Evolutionary conservation across 257 asterid genomes (phyloP), one percentile per base, ranked within the genome.

Genomic region (Plantago elongata): DNA sequence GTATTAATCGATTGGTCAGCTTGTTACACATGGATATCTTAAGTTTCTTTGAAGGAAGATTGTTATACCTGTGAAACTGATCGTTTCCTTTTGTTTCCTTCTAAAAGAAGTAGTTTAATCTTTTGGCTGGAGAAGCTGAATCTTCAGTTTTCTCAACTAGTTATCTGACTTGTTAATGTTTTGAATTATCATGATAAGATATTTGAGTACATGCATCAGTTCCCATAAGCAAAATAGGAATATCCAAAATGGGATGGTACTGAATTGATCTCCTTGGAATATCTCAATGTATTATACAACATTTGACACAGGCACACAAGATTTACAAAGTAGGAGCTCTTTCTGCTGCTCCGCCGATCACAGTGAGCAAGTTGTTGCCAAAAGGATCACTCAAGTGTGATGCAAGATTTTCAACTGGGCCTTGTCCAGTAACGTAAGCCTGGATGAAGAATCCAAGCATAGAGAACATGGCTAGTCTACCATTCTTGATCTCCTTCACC

Each of bases 401-500:
- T 0, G 95, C 85, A 51, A 91, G 85, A 86, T 91, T 91, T 61
- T 91, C 98, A 11, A 91, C 96, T 1, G 96, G 98, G 7, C 96
- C 98, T 66, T 91, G 29, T 5, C 98, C 95, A 3, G 96, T 91
- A 42, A 88, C 98, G 38, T 91, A 91, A 8, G 98, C 96, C 74
- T 91, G 98, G 69, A 91, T 64, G 90, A 84, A 91, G 92, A 91
- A 91, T 43, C 84, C 98, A 15, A 91, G 82, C 98, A 91, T 91
- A 0, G 98, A 66, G 69, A 91, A 88, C 98, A 88, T 91, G 73
- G 98, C 98, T 9, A 91, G 75, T 60, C 95, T 78, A 0, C 98
- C 98, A 16, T 91, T 91, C 87, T 91, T 91, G 72, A 91, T 91
- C 77, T 91, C 96, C 82, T 91, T 91, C 77, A 91, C 96, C 82